Conservation (phyloP, 202 grass and related monocot genomes). For the Brachypodium distachyon region DNA sequence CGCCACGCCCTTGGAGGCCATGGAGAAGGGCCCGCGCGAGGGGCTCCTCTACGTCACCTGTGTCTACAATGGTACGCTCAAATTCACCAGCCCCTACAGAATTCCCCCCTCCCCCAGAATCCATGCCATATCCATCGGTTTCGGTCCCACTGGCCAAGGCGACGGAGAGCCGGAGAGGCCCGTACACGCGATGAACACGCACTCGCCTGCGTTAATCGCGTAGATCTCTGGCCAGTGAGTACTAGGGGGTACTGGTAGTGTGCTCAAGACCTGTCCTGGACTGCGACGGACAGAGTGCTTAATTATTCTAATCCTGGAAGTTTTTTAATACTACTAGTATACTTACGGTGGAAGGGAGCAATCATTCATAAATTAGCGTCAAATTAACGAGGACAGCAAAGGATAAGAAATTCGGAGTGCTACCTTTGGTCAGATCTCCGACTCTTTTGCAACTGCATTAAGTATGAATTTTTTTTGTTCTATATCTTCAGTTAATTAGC, state of each 20-base stretch:
- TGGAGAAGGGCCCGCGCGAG: slow-evolving; percentile 70
- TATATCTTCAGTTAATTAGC: not conserved
- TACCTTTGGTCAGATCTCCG: not conserved
- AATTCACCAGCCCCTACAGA: not conserved
- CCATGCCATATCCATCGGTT: too few relatives aligned
- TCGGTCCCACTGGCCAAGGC: too few relatives aligned
- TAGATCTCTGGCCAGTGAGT: too few relatives aligned
- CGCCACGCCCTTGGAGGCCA: slow-evolving; percentile 75
- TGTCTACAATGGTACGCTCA: slow-evolving; percentile 78
- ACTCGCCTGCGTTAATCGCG: too few relatives aligned
- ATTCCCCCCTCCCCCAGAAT: too few relatives aligned
- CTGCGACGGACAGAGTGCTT: not conserved
- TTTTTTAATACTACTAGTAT: not conserved
- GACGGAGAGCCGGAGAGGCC: too few relatives aligned
- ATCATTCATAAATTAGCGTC: not conserved
- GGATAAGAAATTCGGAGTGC: not conserved
- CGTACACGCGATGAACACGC: too few relatives aligned
- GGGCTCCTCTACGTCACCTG: slow-evolving; percentile 89
- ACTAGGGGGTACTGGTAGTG: too few relatives aligned
- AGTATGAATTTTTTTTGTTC: not conserved
- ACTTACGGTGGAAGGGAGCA: not conserved
- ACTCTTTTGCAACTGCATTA: not conserved
- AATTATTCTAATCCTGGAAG: not conserved
- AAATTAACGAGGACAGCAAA: not conserved
- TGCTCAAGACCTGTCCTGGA: not conserved